Percentiles rank a stretch among this genome's conserved stretches.
These are phyloP conservation scores for Giardia duodenalis DNA, from an alignment of 208 protist species.

Conservation along the genomic window DNA sequence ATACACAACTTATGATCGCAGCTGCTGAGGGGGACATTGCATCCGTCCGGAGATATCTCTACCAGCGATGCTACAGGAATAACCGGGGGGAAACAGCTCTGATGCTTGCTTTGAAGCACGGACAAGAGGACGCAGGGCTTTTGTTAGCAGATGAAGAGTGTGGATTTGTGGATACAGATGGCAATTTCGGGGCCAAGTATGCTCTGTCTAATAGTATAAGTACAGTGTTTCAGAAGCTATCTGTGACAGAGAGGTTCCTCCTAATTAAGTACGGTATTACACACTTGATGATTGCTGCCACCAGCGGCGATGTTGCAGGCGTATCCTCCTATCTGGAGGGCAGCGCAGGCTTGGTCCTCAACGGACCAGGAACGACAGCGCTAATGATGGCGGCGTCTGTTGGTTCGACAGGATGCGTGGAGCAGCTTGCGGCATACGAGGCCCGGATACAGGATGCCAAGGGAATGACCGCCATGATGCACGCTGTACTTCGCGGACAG, in stretches of 20 bases:
- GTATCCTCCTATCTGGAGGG: neutral
- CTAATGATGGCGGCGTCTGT: neutral
- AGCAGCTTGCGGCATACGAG: neutral
- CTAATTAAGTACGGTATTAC: neutral
- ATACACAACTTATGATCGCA: neutral
- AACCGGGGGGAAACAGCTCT: neutral
- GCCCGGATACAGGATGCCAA: neutral
- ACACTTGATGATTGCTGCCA: neutral
- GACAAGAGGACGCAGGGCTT: neutral
- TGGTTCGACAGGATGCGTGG: neutral
- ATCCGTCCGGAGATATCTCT: neutral
- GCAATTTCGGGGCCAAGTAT: neutral
- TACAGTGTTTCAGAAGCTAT: neutral
- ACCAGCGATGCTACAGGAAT: neutral
- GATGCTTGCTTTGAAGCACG: neutral
- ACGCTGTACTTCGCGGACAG: neutral
- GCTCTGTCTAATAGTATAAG: neutral
- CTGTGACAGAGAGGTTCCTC: neutral
- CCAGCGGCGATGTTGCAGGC: neutral
- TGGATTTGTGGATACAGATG: neutral
- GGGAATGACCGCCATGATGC: neutral
- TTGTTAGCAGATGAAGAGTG: neutral
- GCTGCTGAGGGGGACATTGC: neutral
- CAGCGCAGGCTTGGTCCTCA: neutral
- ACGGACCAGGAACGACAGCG: neutral